Percentiles rank a stretch among this genome's conserved stretches.
phyloP scores from a whole-genome alignment of 176 grass and related monocot species.

The Pontederia crassipes region DNA sequence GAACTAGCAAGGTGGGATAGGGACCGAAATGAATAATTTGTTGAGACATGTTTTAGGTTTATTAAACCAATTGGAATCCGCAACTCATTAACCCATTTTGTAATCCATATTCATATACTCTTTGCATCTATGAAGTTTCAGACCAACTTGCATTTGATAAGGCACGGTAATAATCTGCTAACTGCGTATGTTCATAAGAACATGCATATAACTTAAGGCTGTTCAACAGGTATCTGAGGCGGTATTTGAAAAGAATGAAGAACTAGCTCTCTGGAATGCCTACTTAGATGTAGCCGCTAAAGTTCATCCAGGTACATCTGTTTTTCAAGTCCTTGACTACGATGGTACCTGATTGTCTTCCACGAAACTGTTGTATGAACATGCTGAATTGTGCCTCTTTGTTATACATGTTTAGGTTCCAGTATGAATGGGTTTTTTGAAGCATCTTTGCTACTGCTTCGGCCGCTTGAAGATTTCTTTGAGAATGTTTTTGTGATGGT shows the following conservation, averaged over 20 bases:
- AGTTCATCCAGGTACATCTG: constrained; percentile 56
- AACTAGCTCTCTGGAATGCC: constrained; percentile 55
- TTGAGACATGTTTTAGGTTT: no score
- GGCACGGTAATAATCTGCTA: no score
- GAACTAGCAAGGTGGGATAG: no score
- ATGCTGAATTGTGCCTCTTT: constrained; percentile 1
- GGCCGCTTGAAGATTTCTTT: constrained; percentile 91
- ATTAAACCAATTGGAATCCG: no score
- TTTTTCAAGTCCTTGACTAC: not conserved
- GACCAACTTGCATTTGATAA: no score
- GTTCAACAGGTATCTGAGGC: constrained; percentile 35
- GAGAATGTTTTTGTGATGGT: constrained; percentile 85
- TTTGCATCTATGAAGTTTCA: no score
- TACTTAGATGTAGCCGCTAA: constrained; percentile 56
- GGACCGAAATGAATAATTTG: no score
- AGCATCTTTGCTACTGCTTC: constrained; percentile 54
- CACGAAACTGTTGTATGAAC: not conserved
- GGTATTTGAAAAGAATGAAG: constrained; percentile 71
- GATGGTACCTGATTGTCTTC: not conserved
- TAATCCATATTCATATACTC: no score
- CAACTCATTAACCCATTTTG: no score
- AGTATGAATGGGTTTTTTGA: constrained; percentile 51
- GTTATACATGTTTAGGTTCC: constrained; percentile 32
- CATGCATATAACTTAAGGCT: constrained; percentile 2
- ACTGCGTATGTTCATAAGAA: not conserved